Base-by-base conservation (phyloP, 2,329 filamentous ascomycete genomes). In the Ophiostoma perfectum region DNA sequence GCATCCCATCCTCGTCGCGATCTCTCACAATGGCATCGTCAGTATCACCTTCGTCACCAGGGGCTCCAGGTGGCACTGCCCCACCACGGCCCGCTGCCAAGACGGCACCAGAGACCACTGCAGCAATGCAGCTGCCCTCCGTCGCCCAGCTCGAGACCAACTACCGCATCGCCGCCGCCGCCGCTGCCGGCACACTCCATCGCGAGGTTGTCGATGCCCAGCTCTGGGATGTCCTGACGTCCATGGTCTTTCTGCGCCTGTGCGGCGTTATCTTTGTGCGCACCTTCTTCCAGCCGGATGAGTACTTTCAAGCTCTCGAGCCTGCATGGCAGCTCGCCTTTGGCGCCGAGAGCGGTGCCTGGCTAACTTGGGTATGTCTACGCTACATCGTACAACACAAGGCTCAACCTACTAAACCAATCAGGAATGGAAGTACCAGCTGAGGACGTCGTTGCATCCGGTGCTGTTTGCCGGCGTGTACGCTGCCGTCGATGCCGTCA, bases 221-320 rank as follows among this genome's bases (percentile, higher is more conserved):
- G 70, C 63, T 76, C 42, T 69, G 70, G 44, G 79, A 81, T 67
- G 73, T 78, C 16, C 72, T 81, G 55, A 73, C 74, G 16, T 74
- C 78, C 65, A 78, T 86, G 67, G 74, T 97, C 72, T 82, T 86
- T 55, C 85, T 96, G 71, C 91, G 95, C 67, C 83, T 94, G 72
- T 77, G 91, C 76, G 97, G 97, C 80, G 88, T 92, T 44, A 82
- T 95, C 73, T 87, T 83, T 71, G 82, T 96, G 69, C 83, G 86
- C 72, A 98, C 95, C 27, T 99, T 97, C 78, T 99, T 99, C 80
- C 95, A 99, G 78, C 95, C 95, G 41, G 95, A 99, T 81, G 95
- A 99, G 78, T 98, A 92, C 81, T 99, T 95, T 75, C 95, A 99
- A 77, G 90, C 93, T 1, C 85, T 98, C 62, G 95, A 99, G 80